Conservation (phyloP, 139 green algal species). For the Chlorokybus atmophyticus region DNA sequence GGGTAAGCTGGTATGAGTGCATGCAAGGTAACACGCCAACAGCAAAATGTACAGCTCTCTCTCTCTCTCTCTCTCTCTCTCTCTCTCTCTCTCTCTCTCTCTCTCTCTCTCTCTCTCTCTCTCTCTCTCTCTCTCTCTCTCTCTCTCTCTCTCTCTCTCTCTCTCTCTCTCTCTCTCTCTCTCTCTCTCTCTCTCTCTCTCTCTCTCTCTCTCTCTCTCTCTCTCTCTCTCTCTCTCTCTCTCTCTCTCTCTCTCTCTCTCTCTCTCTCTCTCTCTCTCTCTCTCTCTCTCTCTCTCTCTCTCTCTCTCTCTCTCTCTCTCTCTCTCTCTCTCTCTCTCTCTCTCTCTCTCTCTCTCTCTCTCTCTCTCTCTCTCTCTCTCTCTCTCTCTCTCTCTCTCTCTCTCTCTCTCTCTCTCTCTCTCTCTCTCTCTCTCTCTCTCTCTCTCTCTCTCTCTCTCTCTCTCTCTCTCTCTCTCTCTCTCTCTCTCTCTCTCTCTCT, state of each 20-base stretch:
- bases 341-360: constrained; percentile 3
- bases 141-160: constrained; percentile 3
- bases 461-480: too few species aligned
- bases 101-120: constrained; percentile 3
- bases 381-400: constrained; percentile 3
- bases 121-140: constrained; percentile 3
- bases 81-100: constrained; percentile 3
- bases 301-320: constrained; percentile 3
- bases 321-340: constrained; percentile 3
- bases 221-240: not conserved
- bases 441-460: too few species aligned
- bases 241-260: constrained; percentile 3
- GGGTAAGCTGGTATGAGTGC: too few species aligned
- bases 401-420: constrained; percentile 4
- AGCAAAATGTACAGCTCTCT: too few species aligned
- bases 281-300: constrained; percentile 3
- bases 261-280: constrained; percentile 3
- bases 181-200: constrained; percentile 3
- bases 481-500: constrained; percentile 3
- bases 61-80: constrained; percentile 3
- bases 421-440: constrained; percentile 3
- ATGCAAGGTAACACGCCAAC: too few species aligned
- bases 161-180: constrained; percentile 3
- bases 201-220: constrained; percentile 1
- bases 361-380: constrained; percentile 1